Evolutionary conservation across 768 basidiomycete genomes (phyloP).

Genomic region (Leucosporidium scottii): DNA sequence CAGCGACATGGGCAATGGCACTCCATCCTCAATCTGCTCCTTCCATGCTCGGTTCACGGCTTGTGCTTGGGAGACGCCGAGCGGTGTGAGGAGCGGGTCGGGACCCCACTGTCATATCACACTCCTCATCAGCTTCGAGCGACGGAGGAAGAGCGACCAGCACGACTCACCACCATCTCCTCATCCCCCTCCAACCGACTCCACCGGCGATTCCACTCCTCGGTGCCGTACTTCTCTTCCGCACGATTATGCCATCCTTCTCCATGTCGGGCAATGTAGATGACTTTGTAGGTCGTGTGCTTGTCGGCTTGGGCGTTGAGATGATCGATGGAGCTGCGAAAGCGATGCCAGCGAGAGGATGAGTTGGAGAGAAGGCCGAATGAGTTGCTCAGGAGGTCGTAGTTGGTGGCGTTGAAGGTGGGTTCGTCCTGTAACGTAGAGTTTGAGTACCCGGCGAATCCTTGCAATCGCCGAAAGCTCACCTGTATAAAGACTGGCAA

Average conservation of each 20-base stretch:
- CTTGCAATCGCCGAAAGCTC: background rate
- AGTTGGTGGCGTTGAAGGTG: background rate
- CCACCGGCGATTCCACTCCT: slow-evolving; percentile 38
- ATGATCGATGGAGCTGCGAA: slow-evolving; percentile 15
- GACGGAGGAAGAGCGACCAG: background rate
- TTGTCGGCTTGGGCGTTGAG: slow-evolving; percentile 30
- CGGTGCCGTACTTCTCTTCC: slow-evolving; percentile 29
- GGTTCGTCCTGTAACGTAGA: slow-evolving; percentile 1
- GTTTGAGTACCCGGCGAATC: background rate
- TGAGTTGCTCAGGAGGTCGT: background rate
- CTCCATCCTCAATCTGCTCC: slow-evolving; percentile 5
- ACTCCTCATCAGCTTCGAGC: background rate
- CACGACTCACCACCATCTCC: slow-evolving; percentile 21
- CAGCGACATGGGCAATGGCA: slow-evolving; percentile 33
- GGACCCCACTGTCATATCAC: slow-evolving; percentile 36
- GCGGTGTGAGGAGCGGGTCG: slow-evolving; percentile 35
- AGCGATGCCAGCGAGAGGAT: slow-evolving; percentile 25
- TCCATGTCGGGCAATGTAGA: slow-evolving; percentile 37
- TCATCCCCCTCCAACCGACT: slow-evolving; percentile 33
- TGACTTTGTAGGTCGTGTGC: slow-evolving; percentile 37
- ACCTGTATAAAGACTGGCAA: slow-evolving; percentile 22
- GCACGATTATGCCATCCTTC: slow-evolving; percentile 37
- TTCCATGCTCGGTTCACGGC: slow-evolving; percentile 33
- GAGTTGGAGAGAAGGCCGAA: slow-evolving; percentile 26
- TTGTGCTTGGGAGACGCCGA: slow-evolving; percentile 33